Conservation (phyloP, 768 basidiomycete genomes). For the Pleurotus citrinopileatus region DNA sequence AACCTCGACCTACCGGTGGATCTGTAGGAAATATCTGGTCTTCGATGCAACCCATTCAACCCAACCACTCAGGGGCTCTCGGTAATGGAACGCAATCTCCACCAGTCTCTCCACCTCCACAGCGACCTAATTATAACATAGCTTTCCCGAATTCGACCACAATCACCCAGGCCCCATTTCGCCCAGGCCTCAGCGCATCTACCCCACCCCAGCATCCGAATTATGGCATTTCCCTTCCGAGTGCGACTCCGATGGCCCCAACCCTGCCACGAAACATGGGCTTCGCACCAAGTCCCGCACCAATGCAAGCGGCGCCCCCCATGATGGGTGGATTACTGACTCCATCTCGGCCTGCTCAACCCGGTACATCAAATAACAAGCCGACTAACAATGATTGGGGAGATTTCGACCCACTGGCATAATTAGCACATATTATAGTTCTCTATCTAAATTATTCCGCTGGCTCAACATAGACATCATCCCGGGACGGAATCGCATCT, state of each 20-base stretch:
- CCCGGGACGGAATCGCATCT: conserved; percentile 38
- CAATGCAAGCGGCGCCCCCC: conserved; percentile 21
- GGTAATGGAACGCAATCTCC: conserved; percentile 5
- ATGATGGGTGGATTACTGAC: conserved; percentile 51
- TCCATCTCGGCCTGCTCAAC: conserved; percentile 61
- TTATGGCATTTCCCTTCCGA: conserved; percentile 18
- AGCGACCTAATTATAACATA: conserved; percentile 28
- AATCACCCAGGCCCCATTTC: conserved; percentile 12
- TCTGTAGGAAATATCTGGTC: not conserved
- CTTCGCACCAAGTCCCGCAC: conserved; percentile 16
- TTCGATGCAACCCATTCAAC: conserved; percentile 5
- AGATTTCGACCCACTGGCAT: conserved; percentile 79
- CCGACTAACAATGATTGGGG: conserved; percentile 70
- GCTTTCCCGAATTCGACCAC: conserved; percentile 17
- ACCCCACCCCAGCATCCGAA: conserved; percentile 11
- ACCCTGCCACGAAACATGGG: conserved; percentile 18
- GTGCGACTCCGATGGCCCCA: conserved; percentile 12
- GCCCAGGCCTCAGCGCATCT: not conserved
- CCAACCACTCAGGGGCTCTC: not conserved
- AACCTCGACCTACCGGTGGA: conserved; percentile 8
- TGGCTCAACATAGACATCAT: conserved; percentile 46
- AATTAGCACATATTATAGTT: conserved; percentile 10
- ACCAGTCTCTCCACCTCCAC: conserved; percentile 13
- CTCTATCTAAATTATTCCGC: conserved; percentile 18
- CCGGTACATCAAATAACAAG: conserved; percentile 45